Evolutionary conservation across 2,329 filamentous ascomycete species (phyloP), one percentile per base, ranked within the genome.

Genomic region (Ceratocystis harringtonii): DNA sequence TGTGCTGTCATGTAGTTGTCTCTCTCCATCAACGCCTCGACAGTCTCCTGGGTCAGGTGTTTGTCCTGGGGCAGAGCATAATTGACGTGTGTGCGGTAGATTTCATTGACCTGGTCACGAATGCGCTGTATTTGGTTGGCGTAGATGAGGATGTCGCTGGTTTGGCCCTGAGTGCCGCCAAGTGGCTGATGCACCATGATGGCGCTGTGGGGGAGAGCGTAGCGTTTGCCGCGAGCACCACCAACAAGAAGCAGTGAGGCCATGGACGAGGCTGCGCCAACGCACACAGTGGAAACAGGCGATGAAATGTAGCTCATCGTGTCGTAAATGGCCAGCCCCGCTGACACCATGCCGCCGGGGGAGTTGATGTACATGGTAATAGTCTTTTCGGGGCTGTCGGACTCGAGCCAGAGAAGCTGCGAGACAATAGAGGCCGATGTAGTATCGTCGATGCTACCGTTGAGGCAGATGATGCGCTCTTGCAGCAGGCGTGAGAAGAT

Each of bases 311-410:
- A 99, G 70, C 88, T 86, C 92, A 99, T 97, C 12, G 94, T 99
- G 74, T 99, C 94, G 80, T 99, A 99, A 72, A 99, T 97, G 30
- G 94, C 92, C 68, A 88, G 80, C 17, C 85, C 85, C 68, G 77
- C 77, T 1, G 94, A 92, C 68, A 99, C 92, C 52, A 89, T 92
- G 65, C 94, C 94, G 62, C 94, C 94, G 0, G 92, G 92, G 0
- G 90, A 95, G 78, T 99, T 96, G 75, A 99, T 99, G 76, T 99
- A 99, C 75, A 99, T 89, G 63, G 89, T 94, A 69, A 99, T 97
- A 12, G 91, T 89, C 75, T 96, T 96, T 65, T 95, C 85, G 2
- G 92, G 92, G 72, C 90, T 90, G 73, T 99, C 94, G 71, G 92
- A 94, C 80, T 99, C 95, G 75, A 99, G 90, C 83, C 92, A 99